phyloP scores from a whole-genome alignment of 2,329 filamentous ascomycete species.

The Phyllosticta capitalensis region DNA sequence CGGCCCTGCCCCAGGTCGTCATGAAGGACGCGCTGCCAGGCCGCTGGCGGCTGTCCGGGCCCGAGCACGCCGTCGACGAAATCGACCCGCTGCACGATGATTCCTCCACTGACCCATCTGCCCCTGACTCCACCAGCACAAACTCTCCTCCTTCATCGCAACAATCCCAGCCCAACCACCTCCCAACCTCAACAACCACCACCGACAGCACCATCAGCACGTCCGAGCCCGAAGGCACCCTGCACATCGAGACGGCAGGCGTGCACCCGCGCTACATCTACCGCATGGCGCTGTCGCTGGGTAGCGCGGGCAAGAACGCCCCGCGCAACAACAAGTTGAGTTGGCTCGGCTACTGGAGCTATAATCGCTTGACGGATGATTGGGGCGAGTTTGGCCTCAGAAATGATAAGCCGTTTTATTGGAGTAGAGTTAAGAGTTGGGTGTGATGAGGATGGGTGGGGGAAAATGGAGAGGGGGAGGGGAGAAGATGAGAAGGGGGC shows the following conservation, averaged over 20 bases:
- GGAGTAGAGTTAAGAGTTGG: constrained; percentile 53
- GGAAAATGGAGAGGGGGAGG: neutral
- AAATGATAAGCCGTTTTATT: constrained; percentile 53
- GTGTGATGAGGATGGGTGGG: constrained; percentile 15
- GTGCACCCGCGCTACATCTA: constrained; percentile 72
- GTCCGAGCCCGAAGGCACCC: constrained; percentile 23
- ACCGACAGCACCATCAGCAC: neutral
- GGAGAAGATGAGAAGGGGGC: constrained; percentile 9
- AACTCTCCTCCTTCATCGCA: neutral
- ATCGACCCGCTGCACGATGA: constrained; percentile 2
- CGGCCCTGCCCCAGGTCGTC: constrained; percentile 38
- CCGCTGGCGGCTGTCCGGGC: constrained; percentile 55
- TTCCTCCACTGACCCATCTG: neutral
- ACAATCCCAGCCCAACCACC: neutral
- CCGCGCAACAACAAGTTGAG: constrained; percentile 74
- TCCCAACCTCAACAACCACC: constrained; percentile 2
- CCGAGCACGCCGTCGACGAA: constrained; percentile 16
- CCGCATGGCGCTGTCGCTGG: constrained; percentile 66
- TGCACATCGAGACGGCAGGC: constrained; percentile 82
- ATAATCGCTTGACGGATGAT: constrained; percentile 82
- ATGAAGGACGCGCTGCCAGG: constrained; percentile 61
- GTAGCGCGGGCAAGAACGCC: constrained; percentile 45
- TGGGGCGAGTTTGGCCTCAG: constrained; percentile 69
- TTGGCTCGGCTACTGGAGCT: constrained; percentile 88
- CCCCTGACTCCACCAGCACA: neutral